Conservation (phyloP, 1,139 yeast genomes). For the Diutina pseudorugosa region DNA sequence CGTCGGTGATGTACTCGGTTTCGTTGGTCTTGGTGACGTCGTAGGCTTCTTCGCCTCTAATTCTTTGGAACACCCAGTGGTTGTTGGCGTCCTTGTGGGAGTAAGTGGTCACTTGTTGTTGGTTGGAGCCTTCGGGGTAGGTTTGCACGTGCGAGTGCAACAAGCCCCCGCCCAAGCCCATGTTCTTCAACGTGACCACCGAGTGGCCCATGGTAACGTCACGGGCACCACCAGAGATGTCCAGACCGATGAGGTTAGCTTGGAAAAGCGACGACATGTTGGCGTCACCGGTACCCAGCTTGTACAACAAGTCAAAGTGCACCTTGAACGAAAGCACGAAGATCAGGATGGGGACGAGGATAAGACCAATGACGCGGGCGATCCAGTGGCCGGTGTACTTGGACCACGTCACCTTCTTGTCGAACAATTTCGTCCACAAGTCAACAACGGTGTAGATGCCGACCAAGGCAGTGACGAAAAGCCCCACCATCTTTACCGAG, state of each 20-base stretch:
- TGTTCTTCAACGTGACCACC: slow-evolving; percentile 68
- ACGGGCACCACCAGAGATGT: slow-evolving; percentile 78
- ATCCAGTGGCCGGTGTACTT: slow-evolving; percentile 51
- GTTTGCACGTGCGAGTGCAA: slow-evolving; percentile 92
- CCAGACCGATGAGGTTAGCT: slow-evolving; percentile 77
- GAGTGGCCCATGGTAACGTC: slow-evolving; percentile 77
- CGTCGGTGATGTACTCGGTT: slow-evolving; percentile 53
- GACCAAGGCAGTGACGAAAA: slow-evolving; percentile 70
- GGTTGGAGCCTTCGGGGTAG: slow-evolving; percentile 90
- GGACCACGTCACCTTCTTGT: slow-evolving; percentile 36
- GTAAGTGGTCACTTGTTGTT: slow-evolving; percentile 93
- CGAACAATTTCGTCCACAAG: slow-evolving; percentile 58
- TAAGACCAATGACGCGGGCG: slow-evolving; percentile 49
- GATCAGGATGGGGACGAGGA: slow-evolving; percentile 48
- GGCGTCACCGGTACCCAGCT: slow-evolving; percentile 89
- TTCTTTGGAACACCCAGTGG: slow-evolving; percentile 77
- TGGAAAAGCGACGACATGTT: slow-evolving; percentile 95
- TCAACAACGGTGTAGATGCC: slow-evolving; percentile 81
- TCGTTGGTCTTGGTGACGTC: slow-evolving; percentile 35
- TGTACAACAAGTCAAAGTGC: slow-evolving; percentile 61
- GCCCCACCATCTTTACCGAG: slow-evolving; percentile 93
- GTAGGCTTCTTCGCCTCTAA: slow-evolving; percentile 44
- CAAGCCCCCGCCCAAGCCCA: slow-evolving; percentile 85
- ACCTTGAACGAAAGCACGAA: slow-evolving; percentile 57
- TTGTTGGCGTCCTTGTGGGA: slow-evolving; percentile 87